Conservation (phyloP, 2,329 filamentous ascomycete genomes). For the Helicocarpus griseus region DNA sequence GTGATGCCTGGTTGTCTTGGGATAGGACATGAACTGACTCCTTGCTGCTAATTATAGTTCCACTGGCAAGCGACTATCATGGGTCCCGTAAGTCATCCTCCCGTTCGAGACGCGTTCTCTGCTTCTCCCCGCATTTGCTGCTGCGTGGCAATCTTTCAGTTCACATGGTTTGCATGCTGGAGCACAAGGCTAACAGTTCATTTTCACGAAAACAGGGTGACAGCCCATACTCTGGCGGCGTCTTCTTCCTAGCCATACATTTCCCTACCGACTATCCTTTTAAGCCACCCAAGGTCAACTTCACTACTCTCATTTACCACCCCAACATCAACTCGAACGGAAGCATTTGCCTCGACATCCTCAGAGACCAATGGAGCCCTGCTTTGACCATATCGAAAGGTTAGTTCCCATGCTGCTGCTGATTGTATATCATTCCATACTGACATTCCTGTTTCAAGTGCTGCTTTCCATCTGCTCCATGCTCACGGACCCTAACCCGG, state of each 20-base stretch:
- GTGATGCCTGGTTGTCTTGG: constrained; percentile 1
- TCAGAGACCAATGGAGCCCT: constrained; percentile 98
- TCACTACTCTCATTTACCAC: constrained; percentile 99
- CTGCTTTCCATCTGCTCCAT: constrained; percentile 98
- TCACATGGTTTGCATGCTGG: neutral
- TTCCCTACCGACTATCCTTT: constrained; percentile 99
- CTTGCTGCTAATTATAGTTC: constrained; percentile 55
- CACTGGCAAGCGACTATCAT: constrained; percentile 99
- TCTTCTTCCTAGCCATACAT: constrained; percentile 98
- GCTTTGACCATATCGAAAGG: constrained; percentile 98
- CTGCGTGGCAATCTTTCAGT: neutral
- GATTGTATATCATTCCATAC: neutral
- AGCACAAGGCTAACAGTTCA: constrained; percentile 4
- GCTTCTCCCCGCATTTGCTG: neutral
- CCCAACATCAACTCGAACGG: constrained; percentile 99
- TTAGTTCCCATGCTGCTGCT: constrained; percentile 32
- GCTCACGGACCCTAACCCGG: constrained; percentile 98
- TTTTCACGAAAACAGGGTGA: constrained; percentile 56
- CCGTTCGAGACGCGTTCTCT: constrained; percentile 4
- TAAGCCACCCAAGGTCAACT: constrained; percentile 99
- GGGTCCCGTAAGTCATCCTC: constrained; percentile 72
- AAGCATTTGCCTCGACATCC: constrained; percentile 96
- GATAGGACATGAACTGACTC: constrained; percentile 13
- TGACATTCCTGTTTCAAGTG: constrained; percentile 45
- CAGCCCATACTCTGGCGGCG: constrained; percentile 93